Evolutionary conservation across 2,329 filamentous ascomycete genomes (phyloP).

Genomic region (Arthrobotrys pseudoclavata): DNA sequence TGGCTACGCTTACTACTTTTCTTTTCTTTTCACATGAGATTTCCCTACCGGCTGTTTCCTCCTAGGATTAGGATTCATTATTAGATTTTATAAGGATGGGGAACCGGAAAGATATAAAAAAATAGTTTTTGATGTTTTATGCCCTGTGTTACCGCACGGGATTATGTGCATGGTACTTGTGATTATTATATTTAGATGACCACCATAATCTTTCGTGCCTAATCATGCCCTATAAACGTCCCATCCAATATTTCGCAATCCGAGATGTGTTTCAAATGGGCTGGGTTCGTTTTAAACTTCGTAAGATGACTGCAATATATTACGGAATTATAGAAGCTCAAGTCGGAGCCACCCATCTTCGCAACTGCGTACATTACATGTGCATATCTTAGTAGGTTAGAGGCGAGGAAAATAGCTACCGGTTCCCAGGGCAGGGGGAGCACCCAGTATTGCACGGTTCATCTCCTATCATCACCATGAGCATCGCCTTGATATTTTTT

Average conservation of each 20-base stretch:
- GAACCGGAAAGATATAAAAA: slow-evolving; percentile 10
- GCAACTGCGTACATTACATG: slow-evolving; percentile 22
- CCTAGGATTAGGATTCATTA: background rate
- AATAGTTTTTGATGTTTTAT: slow-evolving; percentile 7
- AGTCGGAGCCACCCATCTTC: slow-evolving; percentile 17
- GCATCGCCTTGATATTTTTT: slow-evolving; percentile 5
- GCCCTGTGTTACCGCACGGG: slow-evolving; percentile 21
- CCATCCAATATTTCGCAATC: slow-evolving; percentile 11
- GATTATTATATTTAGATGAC: slow-evolving; percentile 35
- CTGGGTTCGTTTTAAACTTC: slow-evolving; percentile 27
- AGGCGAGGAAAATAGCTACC: slow-evolving; percentile 4
- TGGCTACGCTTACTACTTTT: background rate
- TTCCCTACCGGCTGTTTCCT: background rate
- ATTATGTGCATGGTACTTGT: slow-evolving; percentile 14
- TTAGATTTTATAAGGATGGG: slow-evolving; percentile 12
- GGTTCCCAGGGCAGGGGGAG: slow-evolving; percentile 5
- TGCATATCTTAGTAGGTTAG: background rate
- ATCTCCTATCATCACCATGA: slow-evolving; percentile 22
- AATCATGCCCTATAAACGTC: background rate
- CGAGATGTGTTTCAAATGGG: background rate
- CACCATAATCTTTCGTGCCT: slow-evolving; percentile 15
- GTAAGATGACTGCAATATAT: slow-evolving; percentile 47
- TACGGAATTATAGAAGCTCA: slow-evolving; percentile 4
- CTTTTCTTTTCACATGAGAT: slow-evolving; percentile 17
- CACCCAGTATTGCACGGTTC: slow-evolving; percentile 28